Evolutionary conservation across 2,329 filamentous ascomycete species (phyloP).

Genomic region (Microsporum canis): DNA sequence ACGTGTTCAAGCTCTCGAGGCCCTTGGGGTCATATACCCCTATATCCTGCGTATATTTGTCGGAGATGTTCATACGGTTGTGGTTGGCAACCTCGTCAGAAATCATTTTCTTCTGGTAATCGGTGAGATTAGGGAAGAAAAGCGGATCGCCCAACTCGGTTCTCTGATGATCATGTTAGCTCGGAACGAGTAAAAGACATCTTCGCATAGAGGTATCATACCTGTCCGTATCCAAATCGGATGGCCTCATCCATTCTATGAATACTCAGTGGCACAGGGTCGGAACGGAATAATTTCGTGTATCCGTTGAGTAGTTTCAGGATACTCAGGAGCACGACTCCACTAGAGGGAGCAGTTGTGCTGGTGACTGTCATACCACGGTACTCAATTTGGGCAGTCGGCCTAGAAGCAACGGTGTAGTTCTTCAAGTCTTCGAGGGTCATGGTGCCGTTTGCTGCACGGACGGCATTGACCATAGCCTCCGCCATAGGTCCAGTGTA

Average conservation of each 20-base stretch:
- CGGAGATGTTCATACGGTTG: slow-evolving; percentile 57
- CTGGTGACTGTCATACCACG: slow-evolving; percentile 57
- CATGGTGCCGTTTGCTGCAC: slow-evolving; percentile 68
- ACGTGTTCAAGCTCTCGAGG: slow-evolving; percentile 54
- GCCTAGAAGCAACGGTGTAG: slow-evolving; percentile 58
- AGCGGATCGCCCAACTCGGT: slow-evolving; percentile 71
- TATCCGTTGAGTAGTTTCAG: slow-evolving; percentile 80
- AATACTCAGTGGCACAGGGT: slow-evolving; percentile 54
- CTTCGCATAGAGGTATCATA: slow-evolving; percentile 13
- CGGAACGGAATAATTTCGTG: slow-evolving; percentile 47
- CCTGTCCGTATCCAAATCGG: slow-evolving; percentile 69
- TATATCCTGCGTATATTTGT: slow-evolving; percentile 59
- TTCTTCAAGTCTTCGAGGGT: slow-evolving; percentile 63
- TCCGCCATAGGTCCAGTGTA: slow-evolving; percentile 63
- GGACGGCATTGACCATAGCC: slow-evolving; percentile 59
- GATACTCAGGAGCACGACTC: slow-evolving; percentile 60
- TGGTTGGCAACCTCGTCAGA: slow-evolving; percentile 46
- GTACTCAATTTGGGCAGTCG: slow-evolving; percentile 53
- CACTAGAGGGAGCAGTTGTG: slow-evolving; percentile 62
- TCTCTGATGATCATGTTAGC: slow-evolving; percentile 37
- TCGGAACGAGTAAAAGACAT: neutral
- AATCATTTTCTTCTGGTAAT: slow-evolving; percentile 59
- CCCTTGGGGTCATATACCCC: slow-evolving; percentile 60
- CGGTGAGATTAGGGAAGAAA: slow-evolving; percentile 53
- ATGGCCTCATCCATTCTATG: slow-evolving; percentile 83